Percentiles rank a stretch among this genome's conserved stretches.
Conservation (phyloP, 2,329 filamentous ascomycete genomes). For the Aspergillus hiratsukae region DNA sequence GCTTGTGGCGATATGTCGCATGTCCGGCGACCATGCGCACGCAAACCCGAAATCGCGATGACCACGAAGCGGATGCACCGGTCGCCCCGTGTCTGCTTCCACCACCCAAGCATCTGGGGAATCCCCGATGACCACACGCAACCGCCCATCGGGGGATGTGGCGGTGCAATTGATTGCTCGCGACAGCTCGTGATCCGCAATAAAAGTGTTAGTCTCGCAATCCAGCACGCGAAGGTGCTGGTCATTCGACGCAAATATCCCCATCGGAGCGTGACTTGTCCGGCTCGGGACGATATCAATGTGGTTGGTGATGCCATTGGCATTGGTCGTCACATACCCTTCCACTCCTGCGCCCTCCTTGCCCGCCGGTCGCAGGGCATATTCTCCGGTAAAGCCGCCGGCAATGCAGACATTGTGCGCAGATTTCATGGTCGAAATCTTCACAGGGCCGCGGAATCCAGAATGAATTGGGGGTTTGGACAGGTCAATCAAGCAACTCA, state of each 20-base stretch:
- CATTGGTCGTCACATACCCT: conserved; percentile 47
- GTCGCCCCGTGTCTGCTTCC: conserved; percentile 40
- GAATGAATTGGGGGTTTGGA: conserved; percentile 37
- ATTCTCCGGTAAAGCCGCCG: conserved; percentile 56
- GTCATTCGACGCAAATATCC: conserved; percentile 57
- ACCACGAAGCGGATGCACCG: conserved; percentile 34
- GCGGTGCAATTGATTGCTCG: conserved; percentile 43
- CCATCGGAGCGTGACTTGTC: conserved; percentile 44
- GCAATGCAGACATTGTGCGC: conserved; percentile 48
- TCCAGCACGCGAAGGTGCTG: conserved; percentile 52
- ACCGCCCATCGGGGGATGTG: conserved; percentile 40
- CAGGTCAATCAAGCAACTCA: conserved; percentile 47
- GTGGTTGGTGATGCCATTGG: conserved; percentile 54
- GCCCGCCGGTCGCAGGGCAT: conserved; percentile 44
- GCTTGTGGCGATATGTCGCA: conserved; percentile 44
- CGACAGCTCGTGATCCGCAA: conserved; percentile 33
- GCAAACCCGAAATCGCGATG: conserved; percentile 44
- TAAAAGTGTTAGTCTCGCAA: conserved; percentile 42
- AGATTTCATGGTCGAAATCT: conserved; percentile 52
- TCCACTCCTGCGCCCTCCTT: conserved; percentile 32
- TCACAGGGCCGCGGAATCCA: conserved; percentile 34
- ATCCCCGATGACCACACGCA: conserved; percentile 44
- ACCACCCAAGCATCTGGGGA: conserved; percentile 39
- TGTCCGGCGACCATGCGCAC: conserved; percentile 45
- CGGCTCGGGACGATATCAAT: conserved; percentile 51